phyloP scores from a whole-genome alignment of 495 filamentous ascomycete genomes.

The Jackrogersella minutella region DNA sequence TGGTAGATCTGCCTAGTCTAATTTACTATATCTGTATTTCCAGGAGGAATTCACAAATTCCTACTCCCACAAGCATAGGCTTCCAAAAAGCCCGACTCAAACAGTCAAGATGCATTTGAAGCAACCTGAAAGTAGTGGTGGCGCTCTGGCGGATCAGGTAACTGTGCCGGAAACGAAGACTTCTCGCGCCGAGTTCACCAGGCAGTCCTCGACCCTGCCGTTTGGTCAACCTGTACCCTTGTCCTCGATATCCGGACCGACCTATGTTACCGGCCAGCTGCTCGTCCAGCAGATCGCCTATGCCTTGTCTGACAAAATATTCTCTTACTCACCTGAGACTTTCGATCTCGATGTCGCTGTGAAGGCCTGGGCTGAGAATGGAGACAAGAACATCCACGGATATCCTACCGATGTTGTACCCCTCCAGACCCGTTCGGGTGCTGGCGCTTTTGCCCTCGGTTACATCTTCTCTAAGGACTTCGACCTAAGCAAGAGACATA shows the following conservation, averaged over 20 bases:
- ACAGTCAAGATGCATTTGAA: constrained; percentile 36
- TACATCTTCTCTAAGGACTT: constrained; percentile 98
- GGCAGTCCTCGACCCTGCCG: constrained; percentile 64
- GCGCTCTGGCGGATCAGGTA: constrained; percentile 32
- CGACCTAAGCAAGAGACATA: constrained; percentile 85
- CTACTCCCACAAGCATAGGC: constrained; percentile 29
- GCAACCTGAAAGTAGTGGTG: constrained; percentile 36
- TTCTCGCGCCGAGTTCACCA: constrained; percentile 44
- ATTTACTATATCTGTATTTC: constrained; percentile 29
- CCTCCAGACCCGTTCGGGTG: constrained; percentile 87
- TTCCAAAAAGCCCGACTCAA: constrained; percentile 27
- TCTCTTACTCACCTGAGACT: constrained; percentile 92
- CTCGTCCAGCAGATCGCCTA: constrained; percentile 97
- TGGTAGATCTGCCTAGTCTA: constrained; percentile 20
- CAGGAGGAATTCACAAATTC: constrained; percentile 36
- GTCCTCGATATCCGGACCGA: constrained; percentile 81
- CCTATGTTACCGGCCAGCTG: constrained; percentile 89
- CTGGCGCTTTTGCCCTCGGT: constrained; percentile 89
- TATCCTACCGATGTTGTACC: constrained; percentile 77
- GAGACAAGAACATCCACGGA: constrained; percentile 80
- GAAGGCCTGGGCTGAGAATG: constrained; percentile 71
- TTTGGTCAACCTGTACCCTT: constrained; percentile 67
- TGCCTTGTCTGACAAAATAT: constrained; percentile 91
- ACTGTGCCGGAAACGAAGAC: constrained; percentile 41
- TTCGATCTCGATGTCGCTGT: constrained; percentile 88